Conservation (phyloP, 2,329 filamentous ascomycete species). For the Clonostachys rosea region DNA sequence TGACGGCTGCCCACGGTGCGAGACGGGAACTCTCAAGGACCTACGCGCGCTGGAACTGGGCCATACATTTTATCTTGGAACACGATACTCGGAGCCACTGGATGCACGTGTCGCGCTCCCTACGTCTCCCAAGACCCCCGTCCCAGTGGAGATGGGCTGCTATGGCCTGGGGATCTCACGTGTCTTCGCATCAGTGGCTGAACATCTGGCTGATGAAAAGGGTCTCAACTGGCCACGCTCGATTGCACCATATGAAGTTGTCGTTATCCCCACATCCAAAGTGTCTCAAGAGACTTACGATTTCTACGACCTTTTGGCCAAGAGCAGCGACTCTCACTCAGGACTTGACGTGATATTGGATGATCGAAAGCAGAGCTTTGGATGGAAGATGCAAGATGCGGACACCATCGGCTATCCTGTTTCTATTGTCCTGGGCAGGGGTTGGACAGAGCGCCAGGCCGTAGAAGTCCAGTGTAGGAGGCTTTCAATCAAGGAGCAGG, state of each 20-base stretch:
- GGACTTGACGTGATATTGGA: conserved; percentile 66
- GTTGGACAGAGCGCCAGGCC: conserved; percentile 53
- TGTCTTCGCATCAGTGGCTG: conserved; percentile 81
- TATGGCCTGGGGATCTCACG: conserved; percentile 93
- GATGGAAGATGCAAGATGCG: conserved; percentile 87
- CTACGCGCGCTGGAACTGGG: conserved; percentile 82
- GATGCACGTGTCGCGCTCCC: conserved; percentile 51
- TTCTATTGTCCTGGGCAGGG: conserved; percentile 71
- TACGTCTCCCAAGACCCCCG: conserved; percentile 16
- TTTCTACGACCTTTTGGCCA: conserved; percentile 59
- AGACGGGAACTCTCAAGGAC: conserved; percentile 54
- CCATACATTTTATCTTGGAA: conserved; percentile 92
- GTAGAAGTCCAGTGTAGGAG: conserved; percentile 78
- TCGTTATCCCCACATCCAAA: conserved; percentile 53
- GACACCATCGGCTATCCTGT: conserved; percentile 87
- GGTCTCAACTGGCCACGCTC: conserved; percentile 85
- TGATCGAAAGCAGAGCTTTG: conserved; percentile 63
- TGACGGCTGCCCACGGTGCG: conserved; percentile 70
- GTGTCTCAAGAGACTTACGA: conserved; percentile 41
- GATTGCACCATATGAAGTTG: conserved; percentile 80
- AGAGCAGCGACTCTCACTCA: conserved; percentile 6
- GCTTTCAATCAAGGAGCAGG: conserved; percentile 56
- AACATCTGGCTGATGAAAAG: conserved; percentile 63
- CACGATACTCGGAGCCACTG: conserved; percentile 77
- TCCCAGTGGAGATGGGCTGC: conserved; percentile 87